These are phyloP conservation scores for Seiridium cupressi DNA, from an alignment of 2,329 filamentous ascomycete genomes.

Conservation along the genomic window DNA sequence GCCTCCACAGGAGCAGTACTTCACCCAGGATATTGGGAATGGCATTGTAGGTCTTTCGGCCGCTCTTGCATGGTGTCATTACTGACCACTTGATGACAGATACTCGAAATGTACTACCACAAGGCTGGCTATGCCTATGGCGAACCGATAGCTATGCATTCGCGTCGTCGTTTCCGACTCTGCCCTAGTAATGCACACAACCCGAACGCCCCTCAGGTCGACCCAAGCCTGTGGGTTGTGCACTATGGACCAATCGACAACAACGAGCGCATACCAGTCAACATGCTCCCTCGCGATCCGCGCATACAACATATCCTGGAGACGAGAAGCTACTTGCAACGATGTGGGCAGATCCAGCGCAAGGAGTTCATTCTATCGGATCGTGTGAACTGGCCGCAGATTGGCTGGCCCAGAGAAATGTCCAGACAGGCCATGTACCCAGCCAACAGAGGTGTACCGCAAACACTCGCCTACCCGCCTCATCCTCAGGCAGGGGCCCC, in stretches of 20 bases:
- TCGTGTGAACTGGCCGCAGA: constrained; percentile 83
- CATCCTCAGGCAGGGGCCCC: constrained; percentile 45
- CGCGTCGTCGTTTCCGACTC: constrained; percentile 83
- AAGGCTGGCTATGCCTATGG: constrained; percentile 76
- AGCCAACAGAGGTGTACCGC: constrained; percentile 49
- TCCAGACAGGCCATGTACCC: constrained; percentile 51
- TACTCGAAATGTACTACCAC: constrained; percentile 84
- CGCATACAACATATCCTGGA: constrained; percentile 60
- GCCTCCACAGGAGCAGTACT: constrained; percentile 77
- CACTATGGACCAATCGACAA: constrained; percentile 82
- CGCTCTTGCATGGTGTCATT: neutral
- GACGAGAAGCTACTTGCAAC: constrained; percentile 63
- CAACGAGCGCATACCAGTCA: constrained; percentile 68
- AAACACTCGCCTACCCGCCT: constrained; percentile 62
- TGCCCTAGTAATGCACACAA: constrained; percentile 68
- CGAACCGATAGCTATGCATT: constrained; percentile 73
- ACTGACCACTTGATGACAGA: constrained; percentile 44
- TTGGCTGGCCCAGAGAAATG: constrained; percentile 63
- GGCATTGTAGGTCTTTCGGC: constrained; percentile 46
- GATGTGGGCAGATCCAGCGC: constrained; percentile 76
- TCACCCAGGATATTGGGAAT: constrained; percentile 68
- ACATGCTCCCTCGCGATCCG: constrained; percentile 62
- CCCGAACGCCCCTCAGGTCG: constrained; percentile 67
- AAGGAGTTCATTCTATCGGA: constrained; percentile 96
- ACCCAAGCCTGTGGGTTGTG: constrained; percentile 84